Base-by-base conservation (phyloP, 2,329 filamentous ascomycete species). In the Fusarium metavorans region DNA sequence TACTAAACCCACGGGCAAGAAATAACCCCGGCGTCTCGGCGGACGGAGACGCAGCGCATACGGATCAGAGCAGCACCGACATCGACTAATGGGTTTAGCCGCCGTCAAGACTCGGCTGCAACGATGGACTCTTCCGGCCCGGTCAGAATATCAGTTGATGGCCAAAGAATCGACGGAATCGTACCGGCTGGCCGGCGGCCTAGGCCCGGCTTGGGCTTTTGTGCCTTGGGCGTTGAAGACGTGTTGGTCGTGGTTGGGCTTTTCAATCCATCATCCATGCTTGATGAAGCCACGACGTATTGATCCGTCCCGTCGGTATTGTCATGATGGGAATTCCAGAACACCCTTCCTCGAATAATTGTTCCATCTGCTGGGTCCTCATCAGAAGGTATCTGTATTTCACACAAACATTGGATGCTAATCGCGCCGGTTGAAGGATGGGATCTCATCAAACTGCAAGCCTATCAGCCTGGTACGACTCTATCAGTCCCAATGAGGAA, bases 221-320 rank as follows among this genome's bases (percentile, higher is more conserved):
- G 68, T 34, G 35, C 58, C 60, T 70, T 34, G 30, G 67, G 58
- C 32, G 37, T 54, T 39, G 57, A 72, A 25, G 70, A 59, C 52
- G 52, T 67, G 67, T 48, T 50, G 3, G 34, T 67, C 32, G 32
- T 37, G 27, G 32, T n/a, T 52, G 41, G 32, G 48, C 25, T 60
- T 60, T 64, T n/a, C 13, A 30, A 54, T 54, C 34, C 35, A 54
- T 58, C 35, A 50, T 60, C 20, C 43, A 56, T 30, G 50, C 11
- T 20, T 59, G 37, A 25, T 45, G 32, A 60, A 67, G 70, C 54
- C 54, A 59, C 35, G 52, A 52, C 34, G 34, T 58, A 25, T 52
- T 45, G 45, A 56, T 54, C 68, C 64, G 41, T 57, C 35, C 54
- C 20, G 37, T n/a, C 59, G 54, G 64, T 58, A 52, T 30, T 60